Percentiles rank a stretch among this genome's conserved stretches.
phyloP scores from a whole-genome alignment of 129 eudicot genomes.

The Glebionis coronaria region DNA sequence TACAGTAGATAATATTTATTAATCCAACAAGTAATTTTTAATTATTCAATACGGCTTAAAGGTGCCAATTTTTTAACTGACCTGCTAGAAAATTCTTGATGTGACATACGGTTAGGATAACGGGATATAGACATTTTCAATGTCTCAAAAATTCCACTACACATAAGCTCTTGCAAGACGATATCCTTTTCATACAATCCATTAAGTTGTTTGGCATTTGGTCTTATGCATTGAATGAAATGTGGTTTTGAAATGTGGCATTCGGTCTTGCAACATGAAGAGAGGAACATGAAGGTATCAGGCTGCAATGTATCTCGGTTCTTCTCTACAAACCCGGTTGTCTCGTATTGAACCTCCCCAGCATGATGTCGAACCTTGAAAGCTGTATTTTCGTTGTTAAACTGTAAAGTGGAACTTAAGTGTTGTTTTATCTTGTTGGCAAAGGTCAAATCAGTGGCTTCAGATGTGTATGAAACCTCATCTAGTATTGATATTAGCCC shows the following conservation, averaged over 20 bases:
- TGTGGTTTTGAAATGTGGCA: slow-evolving; percentile 76
- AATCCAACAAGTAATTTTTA: no score
- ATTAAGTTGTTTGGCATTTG: slow-evolving; percentile 74
- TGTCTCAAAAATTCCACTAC: slow-evolving; percentile 82
- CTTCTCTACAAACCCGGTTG: no score
- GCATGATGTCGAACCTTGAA: slow-evolving; percentile 66
- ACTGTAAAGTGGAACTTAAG: slow-evolving; percentile 43
- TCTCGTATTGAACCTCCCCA: no score
- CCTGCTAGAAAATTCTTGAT: slow-evolving; percentile 82
- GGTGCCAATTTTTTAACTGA: no score
- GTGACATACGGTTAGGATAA: slow-evolving; percentile 66
- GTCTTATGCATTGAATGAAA: slow-evolving; percentile 95
- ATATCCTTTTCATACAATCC: slow-evolving; percentile 71
- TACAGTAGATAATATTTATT: no score
- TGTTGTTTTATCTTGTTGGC: slow-evolving; percentile 65
- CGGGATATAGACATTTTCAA: slow-evolving; percentile 78
- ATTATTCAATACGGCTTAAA: no score
- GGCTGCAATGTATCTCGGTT: slow-evolving; percentile 79
- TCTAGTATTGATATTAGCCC: slow-evolving; percentile 73
- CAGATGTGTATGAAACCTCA: slow-evolving; percentile 65
- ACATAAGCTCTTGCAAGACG: slow-evolving; percentile 70
- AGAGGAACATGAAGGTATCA: slow-evolving; percentile 50
- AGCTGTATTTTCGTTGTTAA: slow-evolving; percentile 51
- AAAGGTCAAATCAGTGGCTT: slow-evolving; percentile 61
- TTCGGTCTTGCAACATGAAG: slow-evolving; percentile 55